Evolutionary conservation across 345 rosid species (phyloP), one percentile per base, ranked within the genome.

Genomic region (Citrus sp.): DNA sequence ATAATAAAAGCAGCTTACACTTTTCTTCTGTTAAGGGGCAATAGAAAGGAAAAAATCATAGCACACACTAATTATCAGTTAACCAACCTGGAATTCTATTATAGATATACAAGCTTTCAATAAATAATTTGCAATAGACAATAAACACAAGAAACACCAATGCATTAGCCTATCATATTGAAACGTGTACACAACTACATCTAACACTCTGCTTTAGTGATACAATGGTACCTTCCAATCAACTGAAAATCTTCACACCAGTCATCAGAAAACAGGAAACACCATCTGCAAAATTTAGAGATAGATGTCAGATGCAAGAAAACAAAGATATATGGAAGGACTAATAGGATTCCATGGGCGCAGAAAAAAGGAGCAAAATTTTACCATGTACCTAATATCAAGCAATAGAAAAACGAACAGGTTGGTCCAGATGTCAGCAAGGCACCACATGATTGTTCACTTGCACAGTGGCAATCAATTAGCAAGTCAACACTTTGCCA

Each of bases 261-360:
- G 67, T 81, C 82, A 77, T 61, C 80, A 55, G 27, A 80, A 74
- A 82, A 70, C 32, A 75, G 71, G 67, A 70, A 79, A 78, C 64
- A 55, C 81, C 84, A 87, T 79, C 93, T 88, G 93, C 7, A 27
- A 77, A 82, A 72, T 38, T 24, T 59, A 46, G 76, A 82, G 27
- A 73, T 19, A 56, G 38, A 32, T 28, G 74, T 84, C 63, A 81
- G 72, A 70, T n/a, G 60, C 51, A 24, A 42, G 6, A 54, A 19
- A 55, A 42, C 4, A 54, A 19, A 55, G 28, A 55, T 27, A 74
- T 66, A 66, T 6, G 32, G 35, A 63, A 42, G 54, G 8, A 21
- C n/a, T 21, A 55, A 40, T 35, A 58, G 75, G 5, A 68, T 21
- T 38, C 22, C 32, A 9, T 9, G 4, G 22, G 78, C 13, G 21